A percentile compares a stretch with the other conserved stretches of the same genome.
Conservation (phyloP, 345 rosid species). For the Nasturtium officinale region DNA sequence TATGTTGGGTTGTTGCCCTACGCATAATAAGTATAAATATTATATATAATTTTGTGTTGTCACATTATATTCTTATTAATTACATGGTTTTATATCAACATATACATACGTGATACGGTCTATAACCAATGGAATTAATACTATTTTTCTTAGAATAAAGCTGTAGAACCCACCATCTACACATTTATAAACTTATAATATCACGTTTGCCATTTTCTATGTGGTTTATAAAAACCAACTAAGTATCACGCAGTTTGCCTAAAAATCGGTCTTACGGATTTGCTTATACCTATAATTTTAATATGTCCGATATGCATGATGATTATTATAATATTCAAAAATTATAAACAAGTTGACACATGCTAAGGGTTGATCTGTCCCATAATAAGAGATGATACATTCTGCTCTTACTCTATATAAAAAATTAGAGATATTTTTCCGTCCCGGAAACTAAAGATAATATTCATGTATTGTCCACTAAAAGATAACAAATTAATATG, state of each 20-base stretch:
- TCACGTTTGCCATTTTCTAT: constrained; percentile 29
- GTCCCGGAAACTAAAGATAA: not conserved
- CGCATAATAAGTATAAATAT: constrained; percentile 10
- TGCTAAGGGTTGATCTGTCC: constrained; percentile 7
- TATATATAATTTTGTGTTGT: too few species aligned
- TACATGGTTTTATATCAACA: too few species aligned
- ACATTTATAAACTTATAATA: not conserved
- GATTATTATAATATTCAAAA: constrained; percentile 3
- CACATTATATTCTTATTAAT: not conserved
- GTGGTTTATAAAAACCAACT: too few species aligned
- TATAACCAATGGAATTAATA: not conserved
- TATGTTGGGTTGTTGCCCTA: constrained; percentile 40
- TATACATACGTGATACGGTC: too few species aligned
- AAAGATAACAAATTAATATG: not conserved
- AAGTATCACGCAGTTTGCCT: too few species aligned
- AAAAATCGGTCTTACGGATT: not conserved
- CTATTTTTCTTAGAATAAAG: constrained; percentile 1
- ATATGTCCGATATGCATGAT: not conserved
- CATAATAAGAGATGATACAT: not conserved
- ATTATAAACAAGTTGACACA: constrained; percentile 21
- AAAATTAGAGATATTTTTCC: not conserved
- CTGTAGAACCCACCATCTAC: constrained; percentile 1
- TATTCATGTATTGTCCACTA: not conserved
- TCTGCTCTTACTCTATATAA: not conserved
- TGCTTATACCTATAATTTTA: not conserved